Conservation (phyloP, 192 early-diverging fungal genomes). For the Coemansia sp. region DNA sequence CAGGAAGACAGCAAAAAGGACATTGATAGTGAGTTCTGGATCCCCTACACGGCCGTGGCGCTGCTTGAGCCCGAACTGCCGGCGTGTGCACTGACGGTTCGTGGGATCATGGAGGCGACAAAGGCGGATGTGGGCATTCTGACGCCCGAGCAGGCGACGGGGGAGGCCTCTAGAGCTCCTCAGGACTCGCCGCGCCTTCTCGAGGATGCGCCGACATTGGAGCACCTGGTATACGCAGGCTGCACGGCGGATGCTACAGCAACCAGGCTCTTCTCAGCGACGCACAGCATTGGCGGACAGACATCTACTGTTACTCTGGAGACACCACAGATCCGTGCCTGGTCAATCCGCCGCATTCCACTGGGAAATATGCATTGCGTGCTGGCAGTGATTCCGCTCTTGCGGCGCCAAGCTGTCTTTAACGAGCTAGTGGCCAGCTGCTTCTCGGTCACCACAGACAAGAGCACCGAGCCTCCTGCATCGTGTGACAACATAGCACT, state of each 20-base stretch:
- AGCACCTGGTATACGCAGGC: constrained; percentile 6
- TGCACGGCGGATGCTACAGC: background rate
- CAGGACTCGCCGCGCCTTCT: constrained; percentile 36
- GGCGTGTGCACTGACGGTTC: constrained; percentile 39
- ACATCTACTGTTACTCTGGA: constrained; percentile 1
- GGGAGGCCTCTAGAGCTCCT: background rate
- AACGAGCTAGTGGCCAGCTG: constrained; percentile 41
- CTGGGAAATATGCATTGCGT: constrained; percentile 12
- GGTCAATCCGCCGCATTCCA: constrained; percentile 29
- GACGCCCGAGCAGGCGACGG: background rate
- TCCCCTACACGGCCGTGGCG: constrained; percentile 28
- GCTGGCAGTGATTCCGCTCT: constrained; percentile 10
- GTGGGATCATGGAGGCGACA: constrained; percentile 17
- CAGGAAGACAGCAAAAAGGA: background rate
- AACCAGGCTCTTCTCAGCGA: background rate
- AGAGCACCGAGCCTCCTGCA: background rate
- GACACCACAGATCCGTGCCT: constrained; percentile 40
- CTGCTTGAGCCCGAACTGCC: constrained; percentile 20
- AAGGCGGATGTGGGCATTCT: background rate
- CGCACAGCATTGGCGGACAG: background rate
- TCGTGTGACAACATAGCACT: background rate
- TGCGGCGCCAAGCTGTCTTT: constrained; percentile 41
- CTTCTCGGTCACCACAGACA: background rate
- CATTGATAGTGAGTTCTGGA: constrained; percentile 10
- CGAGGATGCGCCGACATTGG: constrained; percentile 43